Conservation (phyloP, 345 rosid genomes). For the Citrus sinensis region DVS_A1.0 CM039161.1:22409001-22409500, state of each 20-base stretch:
- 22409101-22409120: conserved; percentile 19
- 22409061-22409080: conserved; percentile 14
- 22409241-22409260: not conserved
- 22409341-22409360: not conserved
- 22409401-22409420: not conserved
- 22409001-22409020: not conserved
- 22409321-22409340: no score
- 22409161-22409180: conserved; percentile 10
- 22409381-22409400: not conserved
- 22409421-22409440: no score
- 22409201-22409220: not conserved
- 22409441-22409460: not conserved
- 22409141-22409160: conserved; percentile 56
- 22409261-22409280: not conserved
- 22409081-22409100: conserved; percentile 28
- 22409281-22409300: not conserved
- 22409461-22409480: not conserved
- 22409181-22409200: conserved; percentile 24
- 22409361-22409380: not conserved
- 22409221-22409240: not conserved
- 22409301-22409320: not conserved
- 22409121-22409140: conserved; percentile 11
- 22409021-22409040: not conserved
- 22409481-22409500: not conserved
- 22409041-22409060: conserved; percentile 27